These are phyloP conservation scores for Colletotrichum kahawae DNA, from an alignment of 2,329 filamentous ascomycete genomes.

Conservation along the genomic window DNA sequence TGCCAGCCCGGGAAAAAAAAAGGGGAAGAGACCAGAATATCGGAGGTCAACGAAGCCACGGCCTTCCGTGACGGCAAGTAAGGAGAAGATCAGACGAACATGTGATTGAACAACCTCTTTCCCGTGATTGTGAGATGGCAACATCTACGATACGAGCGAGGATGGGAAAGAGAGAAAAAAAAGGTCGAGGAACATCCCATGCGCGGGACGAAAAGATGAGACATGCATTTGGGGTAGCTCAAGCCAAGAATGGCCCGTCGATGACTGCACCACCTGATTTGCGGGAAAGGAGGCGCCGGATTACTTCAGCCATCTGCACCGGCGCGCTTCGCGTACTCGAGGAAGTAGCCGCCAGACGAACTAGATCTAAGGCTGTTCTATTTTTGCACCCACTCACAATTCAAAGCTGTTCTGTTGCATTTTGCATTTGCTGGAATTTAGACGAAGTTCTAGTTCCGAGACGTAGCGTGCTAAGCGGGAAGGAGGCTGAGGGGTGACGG, in stretches of 20 bases:
- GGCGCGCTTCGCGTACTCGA: background rate
- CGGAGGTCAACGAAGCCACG: accelerated
- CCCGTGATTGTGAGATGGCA: background rate
- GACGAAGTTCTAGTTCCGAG: background rate
- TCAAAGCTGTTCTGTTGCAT: background rate
- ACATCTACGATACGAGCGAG: background rate
- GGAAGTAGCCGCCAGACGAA: background rate
- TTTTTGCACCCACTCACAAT: too few species aligned
- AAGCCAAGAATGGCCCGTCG: background rate
- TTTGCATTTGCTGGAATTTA: background rate
- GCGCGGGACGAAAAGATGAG: background rate
- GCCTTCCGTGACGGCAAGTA: background rate
- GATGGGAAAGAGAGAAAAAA: background rate
- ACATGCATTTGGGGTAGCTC: background rate
- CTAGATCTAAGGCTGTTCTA: background rate
- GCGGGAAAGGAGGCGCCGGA: background rate
- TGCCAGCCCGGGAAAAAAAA: background rate
- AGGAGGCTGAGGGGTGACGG: accelerated
- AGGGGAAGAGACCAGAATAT: too few species aligned
- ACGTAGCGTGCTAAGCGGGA: background rate
- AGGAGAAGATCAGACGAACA: background rate
- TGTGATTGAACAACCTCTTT: background rate
- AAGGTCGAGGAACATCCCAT: background rate
- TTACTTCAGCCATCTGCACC: background rate
- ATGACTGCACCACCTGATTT: background rate